Conservation (phyloP, 139 green algal genomes). For the Ettlia oleoabundans region DNA sequence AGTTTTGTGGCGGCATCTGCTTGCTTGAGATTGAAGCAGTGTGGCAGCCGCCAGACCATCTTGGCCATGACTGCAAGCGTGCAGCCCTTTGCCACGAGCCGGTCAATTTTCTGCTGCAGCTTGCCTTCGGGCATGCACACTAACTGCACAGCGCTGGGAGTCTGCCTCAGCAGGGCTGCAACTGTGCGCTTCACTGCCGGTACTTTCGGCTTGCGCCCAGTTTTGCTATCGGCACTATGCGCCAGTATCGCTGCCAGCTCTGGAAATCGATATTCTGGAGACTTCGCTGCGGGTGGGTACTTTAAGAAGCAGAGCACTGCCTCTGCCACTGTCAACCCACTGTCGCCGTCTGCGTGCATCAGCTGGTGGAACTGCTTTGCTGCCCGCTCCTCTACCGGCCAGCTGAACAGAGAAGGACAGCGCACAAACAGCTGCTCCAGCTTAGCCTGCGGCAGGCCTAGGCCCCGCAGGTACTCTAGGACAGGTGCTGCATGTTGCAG, state of each 20-base stretch:
- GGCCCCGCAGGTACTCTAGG: background rate
- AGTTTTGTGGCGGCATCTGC: background rate
- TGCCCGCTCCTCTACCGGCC: background rate
- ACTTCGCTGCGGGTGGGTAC: background rate
- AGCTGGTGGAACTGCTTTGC: background rate
- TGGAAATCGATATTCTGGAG: background rate
- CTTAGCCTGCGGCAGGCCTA: background rate
- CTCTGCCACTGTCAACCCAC: background rate
- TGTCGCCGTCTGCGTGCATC: background rate
- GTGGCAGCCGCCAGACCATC: background rate
- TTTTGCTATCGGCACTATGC: background rate
- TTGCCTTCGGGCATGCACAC: background rate
- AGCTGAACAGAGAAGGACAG: conserved; percentile 3
- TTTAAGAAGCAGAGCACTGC: background rate
- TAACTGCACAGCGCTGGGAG: background rate
- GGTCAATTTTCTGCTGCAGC: background rate
- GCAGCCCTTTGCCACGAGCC: background rate
- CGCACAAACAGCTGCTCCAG: background rate
- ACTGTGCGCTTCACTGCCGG: background rate
- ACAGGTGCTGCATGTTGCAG: background rate
- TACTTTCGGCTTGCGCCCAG: background rate
- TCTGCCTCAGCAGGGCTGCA: background rate
- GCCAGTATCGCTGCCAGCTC: conserved; percentile 2
- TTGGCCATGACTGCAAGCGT: background rate
- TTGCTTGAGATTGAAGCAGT: background rate